Base-by-base conservation (phyloP, 805 yeast genomes). In the Pichia manshurica region DNA sequence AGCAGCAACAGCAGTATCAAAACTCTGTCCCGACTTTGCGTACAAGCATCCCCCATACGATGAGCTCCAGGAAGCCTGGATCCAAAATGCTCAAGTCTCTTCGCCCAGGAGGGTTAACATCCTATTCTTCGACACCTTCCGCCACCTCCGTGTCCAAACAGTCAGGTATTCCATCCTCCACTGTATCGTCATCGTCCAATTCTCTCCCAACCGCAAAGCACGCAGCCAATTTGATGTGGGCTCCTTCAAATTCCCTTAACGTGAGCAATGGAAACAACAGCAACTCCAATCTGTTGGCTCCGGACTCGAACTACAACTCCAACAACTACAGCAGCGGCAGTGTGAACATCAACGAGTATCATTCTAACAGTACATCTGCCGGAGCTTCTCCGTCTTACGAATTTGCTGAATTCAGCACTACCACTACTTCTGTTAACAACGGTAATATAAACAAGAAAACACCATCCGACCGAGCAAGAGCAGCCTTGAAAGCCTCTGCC, bases 181-280 rank as follows among this genome's bases (percentile, higher is more conserved):
- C 29, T 10, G 29, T 7, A 10, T 25, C 29, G 29, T 25, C 29
- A 7, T 7, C 23, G 16, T 50, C 47, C 21, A 39, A 15, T 16
- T 38, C 49, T 46, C 41, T 50, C 42, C 41, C 54, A 8, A 45
- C 57, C 16, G 71, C 71, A 6, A 63, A 60, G 41, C 61, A 61
- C 31, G 71, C 71, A 3, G 71, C 71, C 0, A 63, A 63, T 37
- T 49, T 66, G 5, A 65, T 66, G 9, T 67, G 70, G 70, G 59
- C 70, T 5, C 70, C 70, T 8, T 61, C 66, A 2, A 56, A 57
- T 19, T 61, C 68, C 22, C 44, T 66, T 6, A 49, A 46, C 21
- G 41, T 47, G 5, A 16, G 6, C 32, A 46, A 25, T 10, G 10
- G 29, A 7, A 25, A 25, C 29, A 25, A 25, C 10, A 39, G 23